Evolutionary conservation across 2,329 filamentous ascomycete genomes (phyloP).

Genomic region (Cryphonectria nitschkei): DNA sequence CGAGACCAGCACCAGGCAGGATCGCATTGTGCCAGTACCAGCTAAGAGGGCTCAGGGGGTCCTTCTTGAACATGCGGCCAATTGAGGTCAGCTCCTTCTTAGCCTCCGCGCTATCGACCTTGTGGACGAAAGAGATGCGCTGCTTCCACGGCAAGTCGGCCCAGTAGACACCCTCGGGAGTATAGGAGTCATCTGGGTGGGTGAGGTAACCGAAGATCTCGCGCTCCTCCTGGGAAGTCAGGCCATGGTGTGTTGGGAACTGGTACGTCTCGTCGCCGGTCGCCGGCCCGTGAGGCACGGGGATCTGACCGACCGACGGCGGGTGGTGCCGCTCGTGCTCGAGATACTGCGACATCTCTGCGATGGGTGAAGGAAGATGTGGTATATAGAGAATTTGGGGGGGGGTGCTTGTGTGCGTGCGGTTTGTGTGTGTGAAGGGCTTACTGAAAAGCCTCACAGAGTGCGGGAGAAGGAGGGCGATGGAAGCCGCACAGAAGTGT

Average conservation of each 20-base stretch:
- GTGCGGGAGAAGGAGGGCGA: slow-evolving; percentile 2
- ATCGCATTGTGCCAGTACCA: slow-evolving; percentile 93
- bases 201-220: slow-evolving; percentile 77
- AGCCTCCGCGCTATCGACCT: slow-evolving; percentile 73
- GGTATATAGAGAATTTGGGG: not conserved
- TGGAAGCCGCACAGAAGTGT: slow-evolving; percentile 18
- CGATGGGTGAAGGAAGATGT: not conserved
- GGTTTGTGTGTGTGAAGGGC: slow-evolving; percentile 10
- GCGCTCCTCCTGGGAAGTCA: slow-evolving; percentile 51
- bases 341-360: slow-evolving; percentile 42
- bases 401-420: not conserved
- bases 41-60: slow-evolving; percentile 80
- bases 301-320: slow-evolving; percentile 54
- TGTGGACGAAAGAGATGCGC: slow-evolving; percentile 74
- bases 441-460: slow-evolving; percentile 12
- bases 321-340: slow-evolving; percentile 47
- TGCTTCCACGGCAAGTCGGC: slow-evolving; percentile 76
- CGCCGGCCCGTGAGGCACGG: slow-evolving; percentile 57
- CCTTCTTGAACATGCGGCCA: slow-evolving; percentile 80
- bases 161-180: slow-evolving; percentile 85
- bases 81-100: slow-evolving; percentile 68
- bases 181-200: slow-evolving; percentile 87
- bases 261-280: slow-evolving; percentile 55
- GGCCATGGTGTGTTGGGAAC: slow-evolving; percentile 44
- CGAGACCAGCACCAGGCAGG: slow-evolving; percentile 87